Base-by-base conservation (phyloP, 352 stramenopile species). In the Phytophthora chlamydospora region DNA sequence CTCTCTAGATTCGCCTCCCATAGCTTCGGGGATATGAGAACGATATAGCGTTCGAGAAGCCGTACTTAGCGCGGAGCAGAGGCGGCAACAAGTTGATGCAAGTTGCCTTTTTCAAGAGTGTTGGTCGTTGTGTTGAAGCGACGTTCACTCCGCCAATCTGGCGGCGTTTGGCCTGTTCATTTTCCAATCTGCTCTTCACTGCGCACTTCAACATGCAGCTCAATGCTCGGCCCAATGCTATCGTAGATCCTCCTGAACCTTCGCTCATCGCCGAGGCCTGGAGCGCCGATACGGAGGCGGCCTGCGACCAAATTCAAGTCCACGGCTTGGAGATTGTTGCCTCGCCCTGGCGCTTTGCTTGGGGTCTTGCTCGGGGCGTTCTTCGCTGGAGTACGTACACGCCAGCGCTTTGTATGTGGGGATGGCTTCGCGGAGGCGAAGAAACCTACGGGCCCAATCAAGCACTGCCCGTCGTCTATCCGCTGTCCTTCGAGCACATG, bases 211-310 rank as follows among this genome's bases (percentile, higher is more conserved):
- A 24, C 1, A 24, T 24, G 21, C 1, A 24, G 21, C 3, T 24
- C 21, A 24, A 24, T 24, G 21, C 21, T 24, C 21, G 21, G 21
- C 3, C 21, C 21, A 3, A 24, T 3, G 21, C 21, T 24, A 24
- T 3, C 21, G 1, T 6, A 29, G 24, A 29, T 29, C 24, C 24
- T 29, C 24, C 24, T 2, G 27, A 56, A 13, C n/a, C 49, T 12
- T 29, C 45, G 35, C 13, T 46, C 21, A 57, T 57, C 38, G 11
- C 21, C 13, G 38, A 57, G 36, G 38, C 39, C 34, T 59, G 51
- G 39, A 41, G 51, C 14, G 33, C 17, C 31, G 17, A 29, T 19
- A 49, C 27, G 40, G 32, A 29, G 24, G 24, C 24, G 24, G 24
- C 24, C 24, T 3, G 24, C 24, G 24, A 29, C 24, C 24, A 29